Base-by-base conservation (phyloP, 257 asterid species). In the Gynochthodes officinalis region DNA sequence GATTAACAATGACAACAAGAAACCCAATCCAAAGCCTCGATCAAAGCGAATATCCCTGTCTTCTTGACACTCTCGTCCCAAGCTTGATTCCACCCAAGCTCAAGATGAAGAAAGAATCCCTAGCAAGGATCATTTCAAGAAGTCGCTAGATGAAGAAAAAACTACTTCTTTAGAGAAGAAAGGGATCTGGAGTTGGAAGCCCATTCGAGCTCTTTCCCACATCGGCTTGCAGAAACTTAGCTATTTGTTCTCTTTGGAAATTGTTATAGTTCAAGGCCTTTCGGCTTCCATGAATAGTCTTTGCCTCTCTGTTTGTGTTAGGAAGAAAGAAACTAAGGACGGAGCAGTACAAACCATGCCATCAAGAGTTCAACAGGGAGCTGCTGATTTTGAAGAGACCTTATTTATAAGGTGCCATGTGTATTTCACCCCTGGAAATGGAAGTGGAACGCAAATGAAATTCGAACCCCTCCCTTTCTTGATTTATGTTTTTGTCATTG, bases 181-280 rank as follows among this genome's bases (percentile, higher is more conserved):
- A 57, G 89, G 97, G n/a, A 78, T 92, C 3, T 90, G 94, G 97
- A 86, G 79, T 27, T 93, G 98, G 98, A 93, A 93, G 79, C 98
- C 97, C 1, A 81, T 90, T 35, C 84, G 96, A 13, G 97, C 92
- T 0, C 81, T 93, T 0, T 55, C 88, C 23, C 98, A 87, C 67
- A 86, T 93, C 30, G 81, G 82, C 40, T 89, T 79, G 98, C 97
- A 90, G 81, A 93, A 90, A 77, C 82, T 89, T 32, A 93, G 95
- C 72, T 93, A 97, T 73, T 72, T 93, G 48, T 89, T 93, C 79
- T 90, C 97, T 0, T 82, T 93, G 0, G 97, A 90, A 80, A 96
- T 93, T 2, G 97, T 89, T 0, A 67, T 95, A 0, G 87, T 84
- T 25, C 87, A 89, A 25, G 82, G 86, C 71, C 91, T 93, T 19